A percentile compares a stretch with the other conserved stretches of the same genome.
These are phyloP conservation scores for Schizosaccharomyces osmophilus DNA, from an alignment of 805 yeast genomes.

Conservation along the genomic window DNA sequence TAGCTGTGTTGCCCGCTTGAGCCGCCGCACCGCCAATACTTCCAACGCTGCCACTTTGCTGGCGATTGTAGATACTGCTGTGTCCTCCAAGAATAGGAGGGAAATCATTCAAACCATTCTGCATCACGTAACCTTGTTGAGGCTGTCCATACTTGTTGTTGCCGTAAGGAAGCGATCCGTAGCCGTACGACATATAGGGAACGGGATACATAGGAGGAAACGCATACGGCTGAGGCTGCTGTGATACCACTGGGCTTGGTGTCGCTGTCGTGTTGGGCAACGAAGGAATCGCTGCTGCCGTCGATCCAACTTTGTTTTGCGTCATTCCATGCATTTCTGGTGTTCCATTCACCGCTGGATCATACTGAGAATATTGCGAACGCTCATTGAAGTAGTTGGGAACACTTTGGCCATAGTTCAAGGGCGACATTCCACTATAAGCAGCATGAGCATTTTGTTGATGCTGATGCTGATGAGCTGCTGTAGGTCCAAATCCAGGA, in stretches of 20 bases:
- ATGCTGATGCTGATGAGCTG: neutral
- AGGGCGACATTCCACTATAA: neutral
- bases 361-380: neutral
- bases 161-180: neutral
- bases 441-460: neutral
- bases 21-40: neutral
- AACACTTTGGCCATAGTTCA: neutral
- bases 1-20: neutral
- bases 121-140: neutral
- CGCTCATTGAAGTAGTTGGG: neutral
- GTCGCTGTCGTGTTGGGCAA: neutral
- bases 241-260: neutral
- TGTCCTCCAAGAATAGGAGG: neutral
- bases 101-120: neutral
- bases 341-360: neutral
- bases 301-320: neutral
- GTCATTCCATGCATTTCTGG: neutral
- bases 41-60: neutral
- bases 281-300: neutral
- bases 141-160: neutral
- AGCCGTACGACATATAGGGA: neutral
- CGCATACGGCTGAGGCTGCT: neutral
- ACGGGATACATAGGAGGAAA: neutral
- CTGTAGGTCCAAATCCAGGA: neutral
- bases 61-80: neutral